Evolutionary conservation across 1,284 basidiomycete species (phyloP).

Genomic region (Sanghuangporus baumii): DNA sequence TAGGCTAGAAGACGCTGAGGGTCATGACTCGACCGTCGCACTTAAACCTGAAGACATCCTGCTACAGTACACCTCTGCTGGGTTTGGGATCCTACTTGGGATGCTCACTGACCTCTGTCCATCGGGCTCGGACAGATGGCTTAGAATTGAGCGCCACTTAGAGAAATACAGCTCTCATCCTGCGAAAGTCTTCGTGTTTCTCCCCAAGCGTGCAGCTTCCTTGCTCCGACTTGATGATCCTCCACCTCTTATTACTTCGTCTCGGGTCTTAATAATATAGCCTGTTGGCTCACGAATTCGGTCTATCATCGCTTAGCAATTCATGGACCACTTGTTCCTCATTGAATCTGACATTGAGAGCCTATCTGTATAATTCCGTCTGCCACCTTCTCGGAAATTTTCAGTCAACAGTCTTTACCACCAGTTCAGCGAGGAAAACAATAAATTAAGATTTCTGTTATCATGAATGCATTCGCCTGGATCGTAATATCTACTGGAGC

Average conservation of each 20-base stretch:
- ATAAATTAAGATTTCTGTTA: background rate
- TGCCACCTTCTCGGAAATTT: no score
- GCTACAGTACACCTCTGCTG: background rate
- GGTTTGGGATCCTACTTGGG: background rate
- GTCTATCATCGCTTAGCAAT: background rate
- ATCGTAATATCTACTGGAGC: background rate
- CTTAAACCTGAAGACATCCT: background rate
- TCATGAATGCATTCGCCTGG: background rate
- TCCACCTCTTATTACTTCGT: background rate
- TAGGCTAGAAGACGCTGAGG: background rate
- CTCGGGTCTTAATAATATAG: background rate
- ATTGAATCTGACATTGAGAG: no score
- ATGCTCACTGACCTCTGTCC: background rate
- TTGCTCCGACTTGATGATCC: background rate
- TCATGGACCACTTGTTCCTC: background rate
- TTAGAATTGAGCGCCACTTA: conserved; percentile 1
- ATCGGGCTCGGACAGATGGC: background rate
- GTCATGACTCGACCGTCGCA: background rate
- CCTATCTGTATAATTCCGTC: background rate
- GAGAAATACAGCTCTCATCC: conserved; percentile 1
- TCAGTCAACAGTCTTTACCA: no score
- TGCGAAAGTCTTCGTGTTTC: background rate
- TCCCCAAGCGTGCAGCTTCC: background rate
- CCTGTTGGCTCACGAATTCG: background rate
- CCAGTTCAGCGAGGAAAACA: background rate